Percentiles rank a stretch among this genome's conserved stretches.
These are phyloP conservation scores for Plantago major DNA, from an alignment of 257 asterid species.

Conservation along the genomic window DNA sequence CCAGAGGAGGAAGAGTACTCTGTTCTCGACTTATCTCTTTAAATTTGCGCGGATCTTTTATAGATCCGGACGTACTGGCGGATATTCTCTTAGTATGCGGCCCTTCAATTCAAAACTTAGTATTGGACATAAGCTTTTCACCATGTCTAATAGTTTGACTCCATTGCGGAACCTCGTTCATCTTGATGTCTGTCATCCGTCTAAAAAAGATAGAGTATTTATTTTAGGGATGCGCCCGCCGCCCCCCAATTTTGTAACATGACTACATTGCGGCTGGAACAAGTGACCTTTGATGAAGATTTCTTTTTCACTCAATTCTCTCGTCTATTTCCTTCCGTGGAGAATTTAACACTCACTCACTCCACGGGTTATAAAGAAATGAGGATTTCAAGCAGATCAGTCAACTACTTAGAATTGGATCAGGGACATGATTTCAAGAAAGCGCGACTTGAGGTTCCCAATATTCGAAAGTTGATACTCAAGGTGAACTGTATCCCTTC, in stretches of 20 bases:
- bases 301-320: background rate
- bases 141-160: background rate
- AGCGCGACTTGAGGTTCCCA: background rate
- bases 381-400: background rate
- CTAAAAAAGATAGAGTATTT: too few species aligned
- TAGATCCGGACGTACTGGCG: too few species aligned
- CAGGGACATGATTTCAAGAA: background rate
- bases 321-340: background rate
- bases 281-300: background rate
- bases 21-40: too few species aligned
- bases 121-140: too few species aligned
- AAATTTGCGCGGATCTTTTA: too few species aligned
- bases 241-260: background rate
- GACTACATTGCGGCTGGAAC: background rate
- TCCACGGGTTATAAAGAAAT: background rate
- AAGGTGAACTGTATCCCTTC: too few species aligned
- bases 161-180: background rate
- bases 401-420: background rate
- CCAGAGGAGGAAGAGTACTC: too few species aligned
- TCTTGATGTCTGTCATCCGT: background rate
- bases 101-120: too few species aligned
- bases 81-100: too few species aligned
- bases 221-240: too few species aligned
- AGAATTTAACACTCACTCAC: background rate
- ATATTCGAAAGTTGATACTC: background rate